phyloP scores from a whole-genome alignment of 1,139 yeast species.

The Lodderomyces parapsilosis region DNA sequence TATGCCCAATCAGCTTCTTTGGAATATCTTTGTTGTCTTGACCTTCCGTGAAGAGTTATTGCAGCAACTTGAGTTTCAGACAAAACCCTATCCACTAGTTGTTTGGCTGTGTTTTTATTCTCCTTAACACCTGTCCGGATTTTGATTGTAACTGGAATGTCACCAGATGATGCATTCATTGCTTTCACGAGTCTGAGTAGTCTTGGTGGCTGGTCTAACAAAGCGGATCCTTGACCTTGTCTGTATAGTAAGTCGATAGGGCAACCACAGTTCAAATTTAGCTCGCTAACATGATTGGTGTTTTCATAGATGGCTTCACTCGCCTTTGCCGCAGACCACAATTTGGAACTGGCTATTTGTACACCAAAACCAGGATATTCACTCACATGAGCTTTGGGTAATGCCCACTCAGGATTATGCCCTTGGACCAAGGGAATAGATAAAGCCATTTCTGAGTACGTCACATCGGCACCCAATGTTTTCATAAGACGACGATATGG shows the following conservation, averaged over 20 bases:
- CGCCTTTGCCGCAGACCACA: slow-evolving; percentile 92
- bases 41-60: slow-evolving; percentile 91
- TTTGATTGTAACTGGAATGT: slow-evolving; percentile 87
- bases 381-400: slow-evolving; percentile 80
- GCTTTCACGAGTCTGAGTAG: slow-evolving; percentile 76
- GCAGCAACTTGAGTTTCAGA: slow-evolving; percentile 84
- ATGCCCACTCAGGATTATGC: slow-evolving; percentile 94
- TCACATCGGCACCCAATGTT: slow-evolving; percentile 85
- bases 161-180: slow-evolving; percentile 87
- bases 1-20: slow-evolving; percentile 92
- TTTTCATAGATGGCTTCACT: slow-evolving; percentile 71
- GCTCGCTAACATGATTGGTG: slow-evolving; percentile 61
- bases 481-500: slow-evolving; percentile 95
- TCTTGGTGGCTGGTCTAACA: slow-evolving; percentile 86
- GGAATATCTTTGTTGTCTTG: slow-evolving; percentile 93
- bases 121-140: slow-evolving; percentile 90
- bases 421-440: slow-evolving; percentile 86
- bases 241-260: slow-evolving; percentile 91
- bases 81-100: slow-evolving; percentile 67
- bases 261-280: slow-evolving; percentile 94
- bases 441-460: slow-evolving; percentile 95
- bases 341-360: slow-evolving; percentile 88
- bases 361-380: slow-evolving; percentile 92
- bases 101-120: slow-evolving; percentile 79
- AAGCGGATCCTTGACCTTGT: slow-evolving; percentile 95